A percentile compares a stretch with the other conserved stretches of the same genome.
These are phyloP conservation scores for Entonaema liquescens DNA, from an alignment of 495 filamentous ascomycete genomes.

Conservation along the genomic window DNA sequence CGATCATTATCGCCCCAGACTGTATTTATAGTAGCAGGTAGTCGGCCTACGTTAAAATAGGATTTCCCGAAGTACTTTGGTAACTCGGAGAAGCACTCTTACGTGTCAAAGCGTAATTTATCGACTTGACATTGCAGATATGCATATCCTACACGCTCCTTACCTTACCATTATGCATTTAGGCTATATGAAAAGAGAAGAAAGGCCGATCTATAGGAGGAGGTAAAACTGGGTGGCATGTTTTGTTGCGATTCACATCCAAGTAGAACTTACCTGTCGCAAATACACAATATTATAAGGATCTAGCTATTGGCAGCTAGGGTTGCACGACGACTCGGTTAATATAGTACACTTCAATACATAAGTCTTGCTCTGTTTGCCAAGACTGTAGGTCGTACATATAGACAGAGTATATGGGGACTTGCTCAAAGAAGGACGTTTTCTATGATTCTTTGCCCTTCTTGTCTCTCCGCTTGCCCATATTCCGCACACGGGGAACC, in stretches of 20 bases:
- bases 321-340: conserved; percentile 2
- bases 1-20: neutral
- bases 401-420: conserved; percentile 39
- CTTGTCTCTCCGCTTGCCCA: conserved; percentile 72
- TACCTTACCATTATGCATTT: neutral
- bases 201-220: neutral
- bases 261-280: neutral
- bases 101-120: neutral
- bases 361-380: conserved; percentile 32
- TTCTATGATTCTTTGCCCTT: conserved; percentile 43
- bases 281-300: neutral
- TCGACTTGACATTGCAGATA: neutral
- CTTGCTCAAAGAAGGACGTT: conserved; percentile 9
- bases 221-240: neutral
- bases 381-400: conserved; percentile 39
- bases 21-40: neutral
- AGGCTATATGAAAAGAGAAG: neutral
- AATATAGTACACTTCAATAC: conserved; percentile 44
- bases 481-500: conserved; percentile 75
- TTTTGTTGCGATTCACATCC: neutral
- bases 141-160: neutral
- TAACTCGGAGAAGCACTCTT: neutral
- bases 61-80: neutral
- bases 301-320: neutral
- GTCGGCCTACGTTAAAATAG: neutral